phyloP scores from a whole-genome alignment of 169 alveolate genomes.

The Plasmodium ovale region DNA sequence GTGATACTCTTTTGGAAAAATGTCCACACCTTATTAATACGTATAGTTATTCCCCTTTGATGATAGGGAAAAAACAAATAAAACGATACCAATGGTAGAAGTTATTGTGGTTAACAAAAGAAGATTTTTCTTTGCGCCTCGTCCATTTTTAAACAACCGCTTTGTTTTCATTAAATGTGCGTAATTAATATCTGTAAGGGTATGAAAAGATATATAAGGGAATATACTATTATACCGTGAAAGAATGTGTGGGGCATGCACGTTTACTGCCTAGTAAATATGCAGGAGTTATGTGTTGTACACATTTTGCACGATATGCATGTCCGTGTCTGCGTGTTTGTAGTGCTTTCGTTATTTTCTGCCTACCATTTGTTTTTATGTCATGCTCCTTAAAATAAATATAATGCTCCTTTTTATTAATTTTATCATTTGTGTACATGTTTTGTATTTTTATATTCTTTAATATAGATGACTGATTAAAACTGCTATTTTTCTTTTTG shows the following conservation, averaged over 20 bases:
- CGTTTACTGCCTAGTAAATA: too few species aligned
- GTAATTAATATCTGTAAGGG: constrained; percentile 31
- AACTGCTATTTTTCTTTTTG: constrained; percentile 11
- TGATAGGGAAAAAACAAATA: constrained; percentile 45
- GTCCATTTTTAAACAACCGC: constrained; percentile 30
- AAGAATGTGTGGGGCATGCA: background rate
- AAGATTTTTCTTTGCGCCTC: constrained; percentile 10
- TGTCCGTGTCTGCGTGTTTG: background rate
- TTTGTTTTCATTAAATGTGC: constrained; percentile 31
- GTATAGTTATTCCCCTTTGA: constrained; percentile 44
- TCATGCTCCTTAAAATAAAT: constrained; percentile 71
- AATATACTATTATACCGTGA: background rate
- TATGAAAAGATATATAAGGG: background rate
- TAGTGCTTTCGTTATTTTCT: background rate
- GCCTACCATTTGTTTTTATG: constrained; percentile 56
- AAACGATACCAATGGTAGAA: constrained; percentile 43
- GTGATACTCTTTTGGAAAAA: background rate
- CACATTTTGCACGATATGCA: background rate
- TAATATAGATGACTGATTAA: constrained; percentile 40
- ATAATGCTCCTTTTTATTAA: constrained; percentile 73
- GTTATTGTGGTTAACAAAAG: constrained; percentile 31
- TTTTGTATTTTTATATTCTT: constrained; percentile 65
- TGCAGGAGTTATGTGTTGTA: too few species aligned
- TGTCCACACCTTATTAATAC: too few species aligned
- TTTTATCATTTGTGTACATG: constrained; percentile 58